phyloP scores from a whole-genome alignment of 805 yeast species.

The Lachancea thermotolerans region DNA sequence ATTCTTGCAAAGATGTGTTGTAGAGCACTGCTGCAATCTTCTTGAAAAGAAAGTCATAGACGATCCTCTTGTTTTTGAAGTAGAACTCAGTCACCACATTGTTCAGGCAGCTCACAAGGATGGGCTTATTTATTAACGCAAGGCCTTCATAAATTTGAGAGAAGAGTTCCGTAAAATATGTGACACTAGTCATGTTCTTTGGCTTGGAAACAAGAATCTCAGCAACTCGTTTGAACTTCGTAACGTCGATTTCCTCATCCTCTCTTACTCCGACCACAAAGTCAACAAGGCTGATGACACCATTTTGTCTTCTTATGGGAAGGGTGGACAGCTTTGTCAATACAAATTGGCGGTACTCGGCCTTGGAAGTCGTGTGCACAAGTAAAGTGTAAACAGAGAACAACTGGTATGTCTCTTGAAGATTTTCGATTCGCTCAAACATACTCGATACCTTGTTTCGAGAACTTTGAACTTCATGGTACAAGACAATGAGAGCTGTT shows the following conservation, averaged over 20 bases:
- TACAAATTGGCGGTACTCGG: conserved; percentile 42
- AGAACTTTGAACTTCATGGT: conserved; percentile 15
- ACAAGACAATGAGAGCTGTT: conserved; percentile 40
- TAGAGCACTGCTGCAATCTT: conserved; percentile 40
- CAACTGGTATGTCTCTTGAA: conserved; percentile 63
- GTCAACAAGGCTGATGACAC: conserved; percentile 69
- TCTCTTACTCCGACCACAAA: conserved; percentile 72
- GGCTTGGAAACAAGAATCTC: conserved; percentile 63
- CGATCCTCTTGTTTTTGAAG: conserved; percentile 42
- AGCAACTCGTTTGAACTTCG: conserved; percentile 61
- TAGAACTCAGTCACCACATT: conserved; percentile 49
- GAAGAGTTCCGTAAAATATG: conserved; percentile 55
- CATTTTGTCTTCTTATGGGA: conserved; percentile 56
- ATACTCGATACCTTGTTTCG: conserved; percentile 23
- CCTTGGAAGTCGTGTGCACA: conserved; percentile 42
- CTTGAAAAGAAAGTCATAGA: conserved; percentile 52
- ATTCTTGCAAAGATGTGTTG: conserved; percentile 29
- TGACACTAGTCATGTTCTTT: conserved; percentile 35
- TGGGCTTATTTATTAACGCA: conserved; percentile 53
- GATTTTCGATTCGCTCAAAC: conserved; percentile 32
- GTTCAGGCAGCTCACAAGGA: conserved; percentile 49
- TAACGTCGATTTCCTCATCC: conserved; percentile 52
- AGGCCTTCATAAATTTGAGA: conserved; percentile 56
- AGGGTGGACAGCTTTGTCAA: conserved; percentile 45
- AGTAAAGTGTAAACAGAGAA: conserved; percentile 54